These are phyloP conservation scores for Saxophila tyrrhenica DNA, from an alignment of 495 filamentous ascomycete species.

Conservation along the genomic window DNA sequence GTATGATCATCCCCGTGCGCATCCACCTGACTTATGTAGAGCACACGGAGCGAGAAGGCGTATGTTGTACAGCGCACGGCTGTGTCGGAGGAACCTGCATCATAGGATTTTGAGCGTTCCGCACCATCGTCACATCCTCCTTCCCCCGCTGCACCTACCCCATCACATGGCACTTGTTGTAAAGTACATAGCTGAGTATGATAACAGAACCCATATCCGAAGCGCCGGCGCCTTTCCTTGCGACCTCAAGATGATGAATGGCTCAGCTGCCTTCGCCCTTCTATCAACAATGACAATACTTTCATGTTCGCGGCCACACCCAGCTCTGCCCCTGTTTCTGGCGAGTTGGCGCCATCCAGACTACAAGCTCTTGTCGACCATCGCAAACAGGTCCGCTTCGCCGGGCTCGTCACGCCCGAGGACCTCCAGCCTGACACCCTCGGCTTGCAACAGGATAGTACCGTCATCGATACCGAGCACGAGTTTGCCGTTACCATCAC, in stretches of 20 bases:
- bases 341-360: constrained; percentile 24
- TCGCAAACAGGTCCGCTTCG: constrained; percentile 42
- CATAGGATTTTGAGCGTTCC: constrained; percentile 6
- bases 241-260: constrained; percentile 45
- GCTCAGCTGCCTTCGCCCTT: constrained; percentile 58
- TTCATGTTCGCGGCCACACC: constrained; percentile 47
- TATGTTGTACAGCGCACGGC: background rate
- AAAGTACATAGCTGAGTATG: constrained; percentile 42
- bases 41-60: background rate
- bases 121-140: background rate
- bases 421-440: constrained; percentile 32
- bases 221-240: constrained; percentile 38
- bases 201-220: constrained; percentile 78
- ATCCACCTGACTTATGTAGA: background rate
- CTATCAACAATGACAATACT: constrained; percentile 64
- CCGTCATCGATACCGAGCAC: constrained; percentile 25
- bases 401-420: constrained; percentile 35
- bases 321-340: constrained; percentile 16
- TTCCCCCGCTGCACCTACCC: constrained; percentile 13
- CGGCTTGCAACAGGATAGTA: constrained; percentile 32
- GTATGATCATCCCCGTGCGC: constrained; percentile 46
- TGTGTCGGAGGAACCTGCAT: background rate
- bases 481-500: background rate
- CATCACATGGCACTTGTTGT: constrained; percentile 12
- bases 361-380: constrained; percentile 32